Base-by-base conservation (phyloP, 768 basidiomycete genomes). In the Hericium alpestre region DNA sequence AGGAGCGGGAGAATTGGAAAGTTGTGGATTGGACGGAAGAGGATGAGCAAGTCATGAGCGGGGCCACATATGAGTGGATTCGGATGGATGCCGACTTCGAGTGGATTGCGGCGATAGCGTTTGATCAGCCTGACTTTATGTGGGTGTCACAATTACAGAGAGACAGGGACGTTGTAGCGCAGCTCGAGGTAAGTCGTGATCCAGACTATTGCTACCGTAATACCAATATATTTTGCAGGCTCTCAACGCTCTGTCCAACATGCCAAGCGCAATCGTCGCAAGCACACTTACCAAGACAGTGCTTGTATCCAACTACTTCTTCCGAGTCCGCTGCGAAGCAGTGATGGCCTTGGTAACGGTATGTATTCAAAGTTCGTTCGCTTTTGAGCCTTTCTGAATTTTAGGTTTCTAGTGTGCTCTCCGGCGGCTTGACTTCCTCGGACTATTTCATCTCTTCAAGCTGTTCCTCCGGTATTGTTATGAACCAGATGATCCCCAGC, bases 11-110 rank as follows among this genome's bases (percentile, higher is more conserved):
- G 68, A 87, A 86, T 59, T 98, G 95, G 96, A 90, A 89, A 68
- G 94, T 98, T 3, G 88, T 89, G 6, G 94, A 98, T 68, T 98
- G 96, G 96, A 90, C 89, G 4, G 94, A 96, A 65, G 93, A 96
- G 63, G 93, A 98, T 58, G 94, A 96, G 66, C 84, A 87, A 58
- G 76, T 79, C 46, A 95, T 98, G 91, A 85, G 87, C 40, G 90
- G 90, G 16, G 94, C 95, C 60, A 95, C 93, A 3, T 99, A 97
- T 70, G 96, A 99, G 71, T 99, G 95, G 95, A 98, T 99, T 58
- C 78, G 96, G 60, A 90, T 98, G 79, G 96, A 99, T 66, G 93
- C 96, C 15, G 96, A 99, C 68, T 94, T 96, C 69, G 96, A 99
- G 72, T 99, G 96, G 96, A 89, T 98, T 55, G 88, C 91, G n/a